These are phyloP conservation scores for Xylaria palmicola DNA, from an alignment of 495 filamentous ascomycete genomes.

Conservation along the genomic window DNA sequence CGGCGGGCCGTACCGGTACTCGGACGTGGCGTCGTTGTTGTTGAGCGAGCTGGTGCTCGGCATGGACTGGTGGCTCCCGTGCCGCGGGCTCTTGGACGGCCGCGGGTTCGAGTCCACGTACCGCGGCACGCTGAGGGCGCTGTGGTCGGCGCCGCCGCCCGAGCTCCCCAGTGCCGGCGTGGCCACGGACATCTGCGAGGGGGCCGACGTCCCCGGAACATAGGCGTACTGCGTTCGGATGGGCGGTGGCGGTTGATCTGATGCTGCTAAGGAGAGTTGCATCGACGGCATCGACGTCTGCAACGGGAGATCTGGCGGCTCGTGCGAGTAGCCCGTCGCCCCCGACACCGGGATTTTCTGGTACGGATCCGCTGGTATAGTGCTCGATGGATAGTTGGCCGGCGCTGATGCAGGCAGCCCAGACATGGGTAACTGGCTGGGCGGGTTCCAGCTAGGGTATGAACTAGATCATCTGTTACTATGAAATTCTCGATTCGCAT, in stretches of 20 bases:
- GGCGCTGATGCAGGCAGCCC: constrained; percentile 41
- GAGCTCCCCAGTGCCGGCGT: constrained; percentile 34
- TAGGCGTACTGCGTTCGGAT: constrained; percentile 52
- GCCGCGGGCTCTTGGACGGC: constrained; percentile 53
- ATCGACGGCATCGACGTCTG: constrained; percentile 52
- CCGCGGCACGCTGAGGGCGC: constrained; percentile 42
- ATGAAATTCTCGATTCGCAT: constrained; percentile 16
- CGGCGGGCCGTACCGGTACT: constrained; percentile 50
- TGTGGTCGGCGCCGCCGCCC: constrained; percentile 27
- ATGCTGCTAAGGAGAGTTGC: constrained; percentile 43
- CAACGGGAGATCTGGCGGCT: constrained; percentile 48
- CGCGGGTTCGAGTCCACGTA: constrained; percentile 55
- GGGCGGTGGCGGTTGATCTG: constrained; percentile 39
- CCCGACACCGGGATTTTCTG: constrained; percentile 47
- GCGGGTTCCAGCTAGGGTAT: constrained; percentile 43
- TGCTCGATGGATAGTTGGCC: constrained; percentile 41
- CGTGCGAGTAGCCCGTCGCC: constrained; percentile 42
- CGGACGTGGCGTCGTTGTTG: constrained; percentile 45
- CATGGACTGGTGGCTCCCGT: constrained; percentile 48
- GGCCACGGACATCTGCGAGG: constrained; percentile 44
- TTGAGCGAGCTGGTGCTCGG: constrained; percentile 41
- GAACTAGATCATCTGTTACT: constrained; percentile 29
- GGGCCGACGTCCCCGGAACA: constrained; percentile 41
- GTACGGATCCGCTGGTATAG: constrained; percentile 45
- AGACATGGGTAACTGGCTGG: constrained; percentile 37